Percentiles rank a stretch among this genome's conserved stretches.
phyloP scores from a whole-genome alignment of 176 grass and related monocot species.

The Chloris gayana region DNA sequence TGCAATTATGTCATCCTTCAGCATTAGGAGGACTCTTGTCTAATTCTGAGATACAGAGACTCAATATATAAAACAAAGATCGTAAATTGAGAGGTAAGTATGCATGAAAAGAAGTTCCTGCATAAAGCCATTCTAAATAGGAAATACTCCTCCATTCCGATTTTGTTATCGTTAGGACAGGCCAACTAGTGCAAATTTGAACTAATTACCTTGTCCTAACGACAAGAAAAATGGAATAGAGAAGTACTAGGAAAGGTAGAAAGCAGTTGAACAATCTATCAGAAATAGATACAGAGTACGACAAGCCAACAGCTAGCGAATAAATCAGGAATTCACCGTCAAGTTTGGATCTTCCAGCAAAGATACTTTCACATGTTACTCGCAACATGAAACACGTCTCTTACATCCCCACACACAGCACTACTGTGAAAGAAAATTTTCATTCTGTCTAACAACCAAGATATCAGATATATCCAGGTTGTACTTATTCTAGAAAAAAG shows the following conservation, averaged over 20 bases:
- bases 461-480: background rate
- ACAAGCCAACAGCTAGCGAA: background rate
- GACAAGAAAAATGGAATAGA: too few relatives aligned
- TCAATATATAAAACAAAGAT: background rate
- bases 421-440: background rate
- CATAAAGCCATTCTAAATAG: background rate
- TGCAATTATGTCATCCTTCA: background rate
- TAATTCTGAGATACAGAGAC: background rate
- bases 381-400: background rate
- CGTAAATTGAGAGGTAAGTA: background rate
- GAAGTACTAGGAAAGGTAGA: conserved; percentile 1
- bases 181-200: too few relatives aligned
- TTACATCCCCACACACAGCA: background rate
- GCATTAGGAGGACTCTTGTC: background rate
- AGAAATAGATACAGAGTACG: background rate
- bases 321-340: background rate
- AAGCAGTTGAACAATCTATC: background rate
- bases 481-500: background rate
- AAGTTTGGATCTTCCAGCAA: conserved; percentile 10
- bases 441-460: background rate
- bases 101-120: background rate
- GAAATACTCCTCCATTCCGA: too few relatives aligned
- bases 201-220: too few relatives aligned
- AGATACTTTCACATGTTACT: background rate
- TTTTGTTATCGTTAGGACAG: too few relatives aligned